Evolutionary conservation across 148 eudicot species (phyloP), one percentile per base, ranked within the genome.

Genomic region (Drosera capensis): DNA sequence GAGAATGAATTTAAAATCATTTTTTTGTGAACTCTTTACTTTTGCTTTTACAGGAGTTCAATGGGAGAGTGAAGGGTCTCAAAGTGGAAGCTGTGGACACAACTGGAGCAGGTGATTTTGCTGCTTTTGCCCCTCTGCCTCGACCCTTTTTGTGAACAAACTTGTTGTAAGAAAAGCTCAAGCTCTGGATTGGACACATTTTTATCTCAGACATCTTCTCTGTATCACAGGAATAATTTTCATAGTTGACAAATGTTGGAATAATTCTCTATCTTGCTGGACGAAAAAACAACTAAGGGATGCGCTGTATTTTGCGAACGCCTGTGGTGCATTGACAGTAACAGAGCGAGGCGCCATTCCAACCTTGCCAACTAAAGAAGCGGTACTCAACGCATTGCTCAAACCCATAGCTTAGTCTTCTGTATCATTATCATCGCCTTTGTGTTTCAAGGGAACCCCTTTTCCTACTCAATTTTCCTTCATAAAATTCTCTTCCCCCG

Each of bases 81-180:
- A 85, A 76, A 48, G 99, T 81, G 49, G 73, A 76, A 18, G 56
- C 88, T 22, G 86, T 92, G 44, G 99, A 92, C 60, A 72, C 95
- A 3, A 92, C 99, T 1, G 99, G 99, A 51, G 99, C 99, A 4
- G 99, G 99, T 15, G 99, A 92, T 72, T 95, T 95, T 51, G 85
- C 85, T 70, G 99, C 81, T 24, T 95, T 95, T 43, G 99, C 95
- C 56, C 55, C 79, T 14, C 62, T 92, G 20, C 63, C 80, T 34
- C 85, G 79, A 59, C 60, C 85, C 20, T 88, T 95, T n/a, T n/a
- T n/a, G n/a, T n/a, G n/a, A n/a, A n/a, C n/a, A n/a, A n/a, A n/a
- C n/a, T n/a, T n/a, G n/a, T n/a, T n/a, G n/a, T n/a, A n/a, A n/a
- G n/a, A n/a, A n/a, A n/a, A n/a, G n/a, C n/a, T n/a, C n/a, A n/a